Base-by-base conservation (phyloP, 23 red algal genomes). In the Gracilaria domingensis region DNA sequence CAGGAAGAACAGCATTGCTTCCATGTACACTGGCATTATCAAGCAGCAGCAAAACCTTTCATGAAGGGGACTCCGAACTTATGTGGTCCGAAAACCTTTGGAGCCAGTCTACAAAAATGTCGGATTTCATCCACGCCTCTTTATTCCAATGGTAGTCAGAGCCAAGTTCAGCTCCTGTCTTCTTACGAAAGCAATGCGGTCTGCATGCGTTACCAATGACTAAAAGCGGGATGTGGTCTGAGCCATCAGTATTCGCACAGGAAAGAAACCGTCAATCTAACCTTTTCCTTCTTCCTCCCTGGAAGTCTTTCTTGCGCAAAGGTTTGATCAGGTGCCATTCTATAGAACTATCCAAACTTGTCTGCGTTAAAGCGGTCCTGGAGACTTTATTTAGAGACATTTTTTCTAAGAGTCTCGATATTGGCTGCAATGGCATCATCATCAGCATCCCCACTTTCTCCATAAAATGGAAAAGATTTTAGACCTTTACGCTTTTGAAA, bases 71-170 rank as follows among this genome's bases (percentile, higher is more conserved):
- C 2, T 14, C 5, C 5, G 42, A 11, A 3, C 21, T 23, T 16
- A 28, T 74, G 21, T 28, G 24, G 12, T 3, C 6, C 8, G 13
- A 17, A 74, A 74, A 74, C 7, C 67, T 4, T 21, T 74, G 25
- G 3, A 74, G 21, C 67, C 67, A 74, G 3, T 20, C 13, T n/a
- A n/a, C 13, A 16, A 74, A 86, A 9, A 71, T n/a, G 0, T 5
- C 0, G 8, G 4, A 34, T 28, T 0, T 86, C 82, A 86, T 86
- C 60, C 82, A 86, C 25, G 62, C 37, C 26, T 70, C 72, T 25
- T 49, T 51, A 30, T 86, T 86, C 0, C 9, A 35, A 16, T 65
- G 25, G 36, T 86, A 71, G 37, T 86, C 82, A 30, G 72, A 86
- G 7, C 82, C 82, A 44, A 73, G 38, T 3, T 86, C 58, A 34